A percentile compares a stretch with the other conserved stretches of the same genome.
These are phyloP conservation scores for Fonsecaea nubica DNA, from an alignment of 2,329 filamentous ascomycete genomes.

Conservation along the genomic window DNA sequence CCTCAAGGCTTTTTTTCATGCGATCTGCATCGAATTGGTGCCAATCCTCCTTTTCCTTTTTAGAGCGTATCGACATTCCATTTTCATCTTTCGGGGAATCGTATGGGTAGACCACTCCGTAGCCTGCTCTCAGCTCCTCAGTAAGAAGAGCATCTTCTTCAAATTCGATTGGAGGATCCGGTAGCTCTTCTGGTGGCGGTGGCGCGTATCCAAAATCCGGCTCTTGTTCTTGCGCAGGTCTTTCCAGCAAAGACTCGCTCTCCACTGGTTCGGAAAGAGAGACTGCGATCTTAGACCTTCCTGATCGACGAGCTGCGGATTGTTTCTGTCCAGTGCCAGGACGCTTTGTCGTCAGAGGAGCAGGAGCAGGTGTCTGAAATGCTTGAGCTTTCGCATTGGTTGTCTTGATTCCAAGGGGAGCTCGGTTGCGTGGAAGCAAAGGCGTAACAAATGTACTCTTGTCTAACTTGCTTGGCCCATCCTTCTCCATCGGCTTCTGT, in stretches of 20 bases:
- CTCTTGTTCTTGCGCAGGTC: constrained; percentile 62
- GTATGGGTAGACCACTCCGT: constrained; percentile 56
- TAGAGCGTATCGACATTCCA: constrained; percentile 67
- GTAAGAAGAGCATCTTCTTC: constrained; percentile 58
- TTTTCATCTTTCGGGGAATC: constrained; percentile 56
- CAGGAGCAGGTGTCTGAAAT: constrained; percentile 70
- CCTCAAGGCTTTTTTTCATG: constrained; percentile 53
- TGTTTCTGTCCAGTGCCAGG: constrained; percentile 69
- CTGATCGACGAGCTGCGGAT: constrained; percentile 66
- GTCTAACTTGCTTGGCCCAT: constrained; percentile 59
- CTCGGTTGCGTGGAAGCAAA: constrained; percentile 73
- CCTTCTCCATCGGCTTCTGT: constrained; percentile 66
- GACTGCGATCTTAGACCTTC: constrained; percentile 59
- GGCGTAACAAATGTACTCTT: constrained; percentile 78
- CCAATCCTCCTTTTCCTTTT: constrained; percentile 70
- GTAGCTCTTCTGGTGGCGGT: constrained; percentile 64
- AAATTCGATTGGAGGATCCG: constrained; percentile 54
- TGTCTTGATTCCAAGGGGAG: constrained; percentile 90
- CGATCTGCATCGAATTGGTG: constrained; percentile 68
- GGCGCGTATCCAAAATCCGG: constrained; percentile 91
- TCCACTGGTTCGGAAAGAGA: constrained; percentile 52
- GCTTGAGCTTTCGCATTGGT: constrained; percentile 86
- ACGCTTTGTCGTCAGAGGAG: constrained; percentile 63
- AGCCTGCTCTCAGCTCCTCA: constrained; percentile 60
- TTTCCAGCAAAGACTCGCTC: constrained; percentile 26